Evolutionary conservation across 164 flowering plant genomes (phyloP), one percentile per base, ranked within the genome.

Genomic region (Kingdonia uniflora): DNA sequence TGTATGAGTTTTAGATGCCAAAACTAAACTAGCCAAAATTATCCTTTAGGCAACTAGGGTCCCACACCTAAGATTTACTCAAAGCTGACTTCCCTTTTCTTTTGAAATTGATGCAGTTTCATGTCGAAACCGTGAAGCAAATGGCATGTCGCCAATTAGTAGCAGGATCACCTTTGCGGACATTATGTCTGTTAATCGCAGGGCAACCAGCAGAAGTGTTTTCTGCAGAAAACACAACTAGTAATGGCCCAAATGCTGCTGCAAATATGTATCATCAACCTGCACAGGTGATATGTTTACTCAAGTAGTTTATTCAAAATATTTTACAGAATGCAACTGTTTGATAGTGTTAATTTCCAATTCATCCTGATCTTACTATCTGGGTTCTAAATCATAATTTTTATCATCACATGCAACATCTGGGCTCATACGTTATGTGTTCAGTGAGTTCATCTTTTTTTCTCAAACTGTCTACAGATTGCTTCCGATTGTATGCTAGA

Each of bases 201-300:
- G 92, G 96, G 51, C 89, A 86, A 71, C 99, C 87, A 25, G 87
- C 80, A 12, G 97, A 89, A 39, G 99, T 86, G 16, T 94, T 94
- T 65, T 70, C 90, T 21, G 39, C 60, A 14, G 76, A 69, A 38
- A 60, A 42, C 25, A 35, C 68, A 15, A 14, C 47, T 51, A 55
- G 17, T 59, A 59, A 42, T 50, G 63, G 57, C 56, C 42, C 56
- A 51, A 54, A 69, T 49, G 63, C 65, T 57, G 64, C 68, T 54
- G 41, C 52, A 13, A 65, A 52, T 66, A 37, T 66, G 62, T 52
- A 74, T 58, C 89, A 74, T 38, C 85, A 74, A 51, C 70, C 77
- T 49, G 59, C 69, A 21, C 84, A 92, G 95, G 96, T 88, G 58
- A 43, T 46, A 57, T 49, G 1, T 42, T 24, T 46, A 26, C 21